Evolutionary conservation across 1,139 yeast genomes (phyloP).

Genomic region (Sugiyamaella xylanicola): DNA sequence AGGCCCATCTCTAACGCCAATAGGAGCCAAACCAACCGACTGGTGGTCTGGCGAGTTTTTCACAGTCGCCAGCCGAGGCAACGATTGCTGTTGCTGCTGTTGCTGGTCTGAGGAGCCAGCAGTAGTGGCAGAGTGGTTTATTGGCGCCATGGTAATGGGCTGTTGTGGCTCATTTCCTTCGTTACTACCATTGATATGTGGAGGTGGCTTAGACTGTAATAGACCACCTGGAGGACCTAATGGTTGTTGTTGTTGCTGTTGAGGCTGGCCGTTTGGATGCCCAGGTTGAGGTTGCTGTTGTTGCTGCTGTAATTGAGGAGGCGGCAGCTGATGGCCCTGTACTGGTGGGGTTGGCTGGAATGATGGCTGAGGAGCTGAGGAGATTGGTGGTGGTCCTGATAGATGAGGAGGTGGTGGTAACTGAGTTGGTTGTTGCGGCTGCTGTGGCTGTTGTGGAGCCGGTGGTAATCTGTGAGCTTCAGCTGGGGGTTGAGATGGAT

Average conservation of each 20-base stretch:
- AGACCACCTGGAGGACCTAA: slow-evolving; percentile 17
- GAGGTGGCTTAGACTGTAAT: slow-evolving; percentile 22
- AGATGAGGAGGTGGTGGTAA: slow-evolving; percentile 22
- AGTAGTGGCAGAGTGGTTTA: slow-evolving; percentile 8
- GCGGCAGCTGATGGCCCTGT: slow-evolving; percentile 22
- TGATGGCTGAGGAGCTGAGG: slow-evolving; percentile 22
- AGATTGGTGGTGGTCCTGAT: slow-evolving; percentile 18
- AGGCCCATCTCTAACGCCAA: slow-evolving; percentile 1
- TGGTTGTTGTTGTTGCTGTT: slow-evolving; percentile 23
- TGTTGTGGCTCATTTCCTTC: slow-evolving; percentile 4
- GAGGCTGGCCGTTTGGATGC: slow-evolving; percentile 13
- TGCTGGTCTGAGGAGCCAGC: slow-evolving; percentile 3
- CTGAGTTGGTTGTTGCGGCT: slow-evolving; percentile 22
- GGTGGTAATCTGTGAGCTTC: slow-evolving; percentile 10
- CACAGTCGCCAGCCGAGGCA: slow-evolving; percentile 15
- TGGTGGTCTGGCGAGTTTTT: slow-evolving; percentile 11
- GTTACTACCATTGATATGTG: slow-evolving; percentile 9
- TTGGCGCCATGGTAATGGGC: slow-evolving; percentile 11
- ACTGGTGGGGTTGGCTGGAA: slow-evolving; percentile 23
- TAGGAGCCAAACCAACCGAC: slow-evolving; percentile 11
- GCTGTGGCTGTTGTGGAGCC: slow-evolving; percentile 15
- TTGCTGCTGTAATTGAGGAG: slow-evolving; percentile 22
- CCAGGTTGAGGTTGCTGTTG: slow-evolving; percentile 18
- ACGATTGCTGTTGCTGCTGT: slow-evolving; percentile 13
- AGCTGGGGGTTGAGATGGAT: slow-evolving; percentile 21